These are phyloP conservation scores for Pleurotus djamor DNA, from an alignment of 768 basidiomycete genomes.

Conservation along the genomic window DNA sequence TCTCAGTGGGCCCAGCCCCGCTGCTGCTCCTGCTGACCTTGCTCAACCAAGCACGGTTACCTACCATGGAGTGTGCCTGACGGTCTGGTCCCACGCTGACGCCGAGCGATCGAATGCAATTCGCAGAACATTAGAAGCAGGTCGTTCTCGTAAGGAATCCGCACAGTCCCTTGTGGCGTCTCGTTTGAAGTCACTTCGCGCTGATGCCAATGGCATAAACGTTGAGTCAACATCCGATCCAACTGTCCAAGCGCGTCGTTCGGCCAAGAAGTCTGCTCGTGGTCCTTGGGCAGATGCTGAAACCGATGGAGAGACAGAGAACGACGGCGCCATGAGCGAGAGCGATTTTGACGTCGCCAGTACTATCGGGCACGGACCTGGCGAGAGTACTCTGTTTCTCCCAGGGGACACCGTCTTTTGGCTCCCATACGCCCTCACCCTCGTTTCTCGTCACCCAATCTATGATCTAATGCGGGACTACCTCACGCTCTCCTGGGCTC, in stretches of 20 bases:
- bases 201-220: conserved; percentile 44
- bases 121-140: conserved; percentile 76
- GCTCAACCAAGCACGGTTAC: conserved; percentile 45
- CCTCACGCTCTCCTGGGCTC: conserved; percentile 93
- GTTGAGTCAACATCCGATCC: conserved; percentile 46
- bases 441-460: conserved; percentile 90
- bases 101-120: conserved; percentile 83
- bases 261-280: conserved; percentile 54
- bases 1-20: conserved; percentile 23
- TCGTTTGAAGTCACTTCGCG: conserved; percentile 63
- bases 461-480: conserved; percentile 96
- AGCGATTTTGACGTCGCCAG: conserved; percentile 86
- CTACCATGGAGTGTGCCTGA: conserved; percentile 90
- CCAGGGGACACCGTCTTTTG: conserved; percentile 92
- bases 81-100: conserved; percentile 96
- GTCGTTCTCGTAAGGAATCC: conserved; percentile 76
- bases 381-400: conserved; percentile 86
- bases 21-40: conserved; percentile 9
- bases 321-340: conserved; percentile 75
- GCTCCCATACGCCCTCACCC: conserved; percentile 89
- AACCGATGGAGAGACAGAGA: conserved; percentile 78
- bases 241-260: conserved; percentile 52
- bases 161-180: conserved; percentile 70
- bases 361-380: conserved; percentile 77
- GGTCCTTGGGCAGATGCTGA: conserved; percentile 70